Evolutionary conservation across 2,329 filamentous ascomycete species (phyloP).

Genomic region (Penicillium psychrosexuale): DNA sequence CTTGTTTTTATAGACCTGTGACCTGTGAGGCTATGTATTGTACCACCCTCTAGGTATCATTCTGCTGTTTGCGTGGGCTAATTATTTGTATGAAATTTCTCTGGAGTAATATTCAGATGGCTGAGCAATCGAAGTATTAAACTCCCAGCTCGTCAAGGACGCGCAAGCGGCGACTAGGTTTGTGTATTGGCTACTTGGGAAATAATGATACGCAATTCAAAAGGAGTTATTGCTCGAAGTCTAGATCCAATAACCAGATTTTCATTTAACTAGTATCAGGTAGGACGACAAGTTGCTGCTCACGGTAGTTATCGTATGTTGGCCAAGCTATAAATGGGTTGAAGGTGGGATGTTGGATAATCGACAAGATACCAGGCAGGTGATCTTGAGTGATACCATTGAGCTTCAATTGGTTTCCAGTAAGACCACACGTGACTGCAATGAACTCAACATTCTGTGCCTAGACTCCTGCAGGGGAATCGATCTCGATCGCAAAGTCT

Average conservation of each 20-base stretch:
- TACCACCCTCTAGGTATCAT: not conserved
- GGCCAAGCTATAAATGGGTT: not conserved
- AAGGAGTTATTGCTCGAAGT: not conserved
- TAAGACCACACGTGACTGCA: not conserved
- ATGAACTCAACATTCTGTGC: not conserved
- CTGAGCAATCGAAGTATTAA: not conserved
- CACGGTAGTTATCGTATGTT: not conserved
- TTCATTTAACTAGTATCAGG: not conserved
- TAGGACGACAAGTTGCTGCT: not conserved
- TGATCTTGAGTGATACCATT: not conserved
- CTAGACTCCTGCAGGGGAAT: slow-evolving; percentile 7
- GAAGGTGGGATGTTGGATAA: too few relatives aligned
- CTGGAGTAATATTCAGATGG: not conserved
- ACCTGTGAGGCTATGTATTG: not conserved
- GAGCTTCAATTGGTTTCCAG: not conserved
- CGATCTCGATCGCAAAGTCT: not conserved
- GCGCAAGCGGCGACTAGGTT: too few relatives aligned
- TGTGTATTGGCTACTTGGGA: not conserved
- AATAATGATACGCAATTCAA: not conserved
- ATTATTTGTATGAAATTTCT: not conserved
- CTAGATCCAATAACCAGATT: not conserved
- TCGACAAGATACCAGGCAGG: not conserved
- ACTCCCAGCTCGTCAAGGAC: not conserved
- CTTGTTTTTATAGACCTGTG: not conserved
- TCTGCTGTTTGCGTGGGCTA: not conserved